Percentiles rank a stretch among this genome's conserved stretches.
Conservation (phyloP, 2,329 filamentous ascomycete genomes). For the Stachybotrys echinatus region DNA sequence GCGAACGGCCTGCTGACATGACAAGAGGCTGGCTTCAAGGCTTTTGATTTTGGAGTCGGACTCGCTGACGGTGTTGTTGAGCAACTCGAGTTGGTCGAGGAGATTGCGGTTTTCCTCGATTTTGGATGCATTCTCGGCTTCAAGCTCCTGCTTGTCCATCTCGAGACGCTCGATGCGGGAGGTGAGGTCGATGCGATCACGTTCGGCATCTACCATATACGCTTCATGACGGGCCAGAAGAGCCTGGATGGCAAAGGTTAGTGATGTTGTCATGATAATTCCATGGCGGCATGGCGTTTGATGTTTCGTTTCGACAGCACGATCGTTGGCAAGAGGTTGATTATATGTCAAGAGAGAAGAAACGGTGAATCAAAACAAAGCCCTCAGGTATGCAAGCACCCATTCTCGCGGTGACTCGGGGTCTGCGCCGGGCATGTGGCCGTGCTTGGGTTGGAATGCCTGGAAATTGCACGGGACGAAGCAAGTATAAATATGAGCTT, state of each 20-base stretch:
- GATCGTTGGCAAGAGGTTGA: too few species aligned
- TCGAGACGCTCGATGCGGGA: conserved; percentile 72
- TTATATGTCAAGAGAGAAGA: too few species aligned
- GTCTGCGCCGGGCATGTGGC: not conserved
- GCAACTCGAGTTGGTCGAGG: conserved; percentile 74
- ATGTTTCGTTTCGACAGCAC: too few species aligned
- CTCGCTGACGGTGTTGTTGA: conserved; percentile 74
- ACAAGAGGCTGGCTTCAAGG: conserved; percentile 70
- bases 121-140: conserved; percentile 69
- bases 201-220: conserved; percentile 88
- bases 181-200: conserved; percentile 70
- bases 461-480: conserved; percentile 4
- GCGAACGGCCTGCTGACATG: conserved; percentile 71
- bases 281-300: conserved; percentile 10
- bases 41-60: conserved; percentile 76
- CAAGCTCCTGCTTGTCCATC: conserved; percentile 65
- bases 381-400: not conserved
- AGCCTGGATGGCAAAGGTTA: conserved; percentile 74
- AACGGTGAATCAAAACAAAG: not conserved
- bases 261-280: conserved; percentile 36
- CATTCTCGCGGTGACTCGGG: conserved; percentile 1
- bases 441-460: not conserved
- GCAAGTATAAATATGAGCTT: conserved; percentile 33
- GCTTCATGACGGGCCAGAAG: conserved; percentile 87
- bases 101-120: conserved; percentile 80